Percentiles rank a stretch among this genome's conserved stretches.
Evolutionary conservation across 306 rosid species (phyloP).

Genomic region (Gastrolobium bilobum): DNA sequence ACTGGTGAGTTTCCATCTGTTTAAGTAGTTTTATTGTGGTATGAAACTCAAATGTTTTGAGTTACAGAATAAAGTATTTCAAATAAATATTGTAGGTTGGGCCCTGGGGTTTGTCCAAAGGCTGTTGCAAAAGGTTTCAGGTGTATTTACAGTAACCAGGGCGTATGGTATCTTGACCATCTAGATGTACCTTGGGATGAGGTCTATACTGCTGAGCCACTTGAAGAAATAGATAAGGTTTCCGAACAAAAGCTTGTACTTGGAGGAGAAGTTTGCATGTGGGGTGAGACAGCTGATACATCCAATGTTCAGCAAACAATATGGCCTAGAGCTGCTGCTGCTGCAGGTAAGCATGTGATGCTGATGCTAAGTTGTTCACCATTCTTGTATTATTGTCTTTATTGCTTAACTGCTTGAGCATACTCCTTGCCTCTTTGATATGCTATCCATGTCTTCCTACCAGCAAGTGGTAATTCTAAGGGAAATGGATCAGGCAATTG

Average conservation of each 20-base stretch:
- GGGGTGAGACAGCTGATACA: constrained; percentile 90
- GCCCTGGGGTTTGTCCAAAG: constrained; percentile 84
- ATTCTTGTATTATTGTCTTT: constrained; percentile 24
- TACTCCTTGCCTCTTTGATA: not conserved
- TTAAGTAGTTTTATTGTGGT: constrained; percentile 26
- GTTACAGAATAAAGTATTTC: constrained; percentile 36
- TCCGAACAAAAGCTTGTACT: constrained; percentile 79
- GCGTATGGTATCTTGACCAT: constrained; percentile 96
- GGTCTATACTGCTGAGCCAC: constrained; percentile 82
- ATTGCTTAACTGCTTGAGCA: constrained; percentile 10
- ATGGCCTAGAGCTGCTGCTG: constrained; percentile 99
- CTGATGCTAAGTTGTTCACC: constrained; percentile 7
- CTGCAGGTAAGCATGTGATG: constrained; percentile 75
- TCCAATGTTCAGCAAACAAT: constrained; percentile 90
- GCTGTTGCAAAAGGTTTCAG: constrained; percentile 87
- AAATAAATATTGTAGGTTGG: constrained; percentile 68
- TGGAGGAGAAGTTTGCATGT: constrained; percentile 99
- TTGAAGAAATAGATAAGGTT: constrained; percentile 68
- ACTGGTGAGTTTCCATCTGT: constrained; percentile 74
- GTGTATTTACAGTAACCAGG: constrained; percentile 98
- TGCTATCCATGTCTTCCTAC: constrained; percentile 17
- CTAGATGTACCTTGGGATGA: constrained; percentile 91
- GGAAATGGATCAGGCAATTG: not conserved
- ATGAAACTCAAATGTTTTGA: constrained; percentile 33
- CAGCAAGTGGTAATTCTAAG: constrained; percentile 25